Evolutionary conservation across 192 early-diverging fungal genomes (phyloP).

Genomic region (Coemansia sp.): DNA sequence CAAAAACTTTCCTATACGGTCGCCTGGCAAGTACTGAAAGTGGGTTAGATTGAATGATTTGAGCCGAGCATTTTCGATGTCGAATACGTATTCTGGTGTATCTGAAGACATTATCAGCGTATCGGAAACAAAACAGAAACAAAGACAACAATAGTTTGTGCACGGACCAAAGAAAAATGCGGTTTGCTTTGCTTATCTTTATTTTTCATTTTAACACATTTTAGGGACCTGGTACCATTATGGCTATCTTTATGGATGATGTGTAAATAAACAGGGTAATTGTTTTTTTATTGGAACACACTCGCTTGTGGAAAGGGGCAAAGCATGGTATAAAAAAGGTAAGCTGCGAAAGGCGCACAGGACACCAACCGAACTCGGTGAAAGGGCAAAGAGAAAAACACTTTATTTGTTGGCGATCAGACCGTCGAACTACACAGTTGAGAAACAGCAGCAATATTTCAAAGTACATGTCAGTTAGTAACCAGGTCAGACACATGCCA

Average conservation of each 20-base stretch:
- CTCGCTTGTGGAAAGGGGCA: constrained; percentile 7
- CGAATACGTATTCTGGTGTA: not conserved
- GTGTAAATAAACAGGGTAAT: constrained; percentile 7
- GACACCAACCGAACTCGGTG: not conserved
- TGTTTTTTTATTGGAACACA: constrained; percentile 14
- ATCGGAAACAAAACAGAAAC: not conserved
- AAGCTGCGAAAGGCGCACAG: not conserved
- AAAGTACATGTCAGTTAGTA: not conserved
- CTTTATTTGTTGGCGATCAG: constrained; percentile 83
- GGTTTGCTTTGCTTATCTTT: too few relatives aligned
- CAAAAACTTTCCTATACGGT: constrained; percentile 32
- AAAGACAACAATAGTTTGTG: not conserved
- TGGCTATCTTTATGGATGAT: not conserved
- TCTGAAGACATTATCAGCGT: not conserved
- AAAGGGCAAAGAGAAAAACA: not conserved
- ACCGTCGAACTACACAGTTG: constrained; percentile 71
- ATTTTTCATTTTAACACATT: not conserved
- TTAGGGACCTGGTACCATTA: not conserved
- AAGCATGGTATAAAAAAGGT: constrained; percentile 8
- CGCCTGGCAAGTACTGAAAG: constrained; percentile 50
- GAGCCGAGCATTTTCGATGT: constrained; percentile 13
- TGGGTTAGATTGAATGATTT: constrained; percentile 46
- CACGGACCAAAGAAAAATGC: too few relatives aligned
- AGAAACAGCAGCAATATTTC: constrained; percentile 12
- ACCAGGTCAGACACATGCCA: not conserved